Evolutionary conservation across 2,329 filamentous ascomycete species (phyloP).

Genomic region (Fusarium miscanthi): DNA sequence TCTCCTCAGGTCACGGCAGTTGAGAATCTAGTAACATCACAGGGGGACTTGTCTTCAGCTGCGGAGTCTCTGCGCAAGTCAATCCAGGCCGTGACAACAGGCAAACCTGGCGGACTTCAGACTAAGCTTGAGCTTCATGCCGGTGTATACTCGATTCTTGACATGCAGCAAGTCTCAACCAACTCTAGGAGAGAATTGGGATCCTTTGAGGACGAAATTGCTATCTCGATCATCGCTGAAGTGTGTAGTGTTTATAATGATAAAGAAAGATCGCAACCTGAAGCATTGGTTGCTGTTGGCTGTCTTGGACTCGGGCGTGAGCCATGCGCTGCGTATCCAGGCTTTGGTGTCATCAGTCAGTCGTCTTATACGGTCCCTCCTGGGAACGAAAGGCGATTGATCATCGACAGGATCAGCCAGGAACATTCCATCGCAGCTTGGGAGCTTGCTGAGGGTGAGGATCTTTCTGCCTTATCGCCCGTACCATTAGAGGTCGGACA

Average conservation of each 20-base stretch:
- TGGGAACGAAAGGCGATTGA: slow-evolving; percentile 50
- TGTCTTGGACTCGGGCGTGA: slow-evolving; percentile 70
- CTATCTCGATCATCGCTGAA: slow-evolving; percentile 68
- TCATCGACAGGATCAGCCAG: slow-evolving; percentile 71
- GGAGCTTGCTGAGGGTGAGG: slow-evolving; percentile 43
- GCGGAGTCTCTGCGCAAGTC: slow-evolving; percentile 14
- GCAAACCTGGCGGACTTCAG: slow-evolving; percentile 1
- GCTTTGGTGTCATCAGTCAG: slow-evolving; percentile 69
- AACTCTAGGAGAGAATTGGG: slow-evolving; percentile 50
- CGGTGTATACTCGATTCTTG: slow-evolving; percentile 72
- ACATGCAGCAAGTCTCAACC: slow-evolving; percentile 73
- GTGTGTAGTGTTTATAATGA: slow-evolving; percentile 69
- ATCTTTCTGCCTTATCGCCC: not conserved
- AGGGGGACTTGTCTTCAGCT: not conserved
- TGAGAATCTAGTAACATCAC: slow-evolving; percentile 37
- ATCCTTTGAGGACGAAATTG: slow-evolving; percentile 59
- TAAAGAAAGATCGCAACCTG: slow-evolving; percentile 48
- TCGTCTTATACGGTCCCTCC: slow-evolving; percentile 4
- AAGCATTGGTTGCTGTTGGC: slow-evolving; percentile 69
- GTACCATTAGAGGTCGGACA: slow-evolving; percentile 60
- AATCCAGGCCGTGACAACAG: not conserved
- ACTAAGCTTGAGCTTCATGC: slow-evolving; percentile 68
- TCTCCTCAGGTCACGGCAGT: slow-evolving; percentile 48
- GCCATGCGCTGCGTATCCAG: slow-evolving; percentile 68
- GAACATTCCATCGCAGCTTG: slow-evolving; percentile 71